These are phyloP conservation scores for Blakeslea trispora DNA, from an alignment of 371 early-diverging fungal species.

Conservation along the genomic window DNA sequence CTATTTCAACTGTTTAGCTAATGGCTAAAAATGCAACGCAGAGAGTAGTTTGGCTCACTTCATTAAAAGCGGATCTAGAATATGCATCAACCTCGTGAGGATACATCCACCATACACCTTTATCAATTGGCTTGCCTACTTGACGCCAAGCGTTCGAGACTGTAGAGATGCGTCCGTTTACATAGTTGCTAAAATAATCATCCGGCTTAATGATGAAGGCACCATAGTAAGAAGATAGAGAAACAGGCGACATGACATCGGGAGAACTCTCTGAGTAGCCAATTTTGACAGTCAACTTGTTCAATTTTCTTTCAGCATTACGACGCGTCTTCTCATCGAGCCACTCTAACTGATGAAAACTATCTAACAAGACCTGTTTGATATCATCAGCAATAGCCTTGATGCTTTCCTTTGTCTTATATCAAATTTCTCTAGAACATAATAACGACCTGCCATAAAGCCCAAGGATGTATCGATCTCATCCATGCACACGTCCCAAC, in stretches of 20 bases:
- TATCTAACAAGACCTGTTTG: conserved; percentile 45
- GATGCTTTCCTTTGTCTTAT: conserved; percentile 41
- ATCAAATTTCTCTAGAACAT: conserved; percentile 46
- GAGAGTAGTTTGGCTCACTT: no score
- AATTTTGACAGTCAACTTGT: conserved; percentile 44
- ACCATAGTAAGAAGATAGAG: conserved; percentile 50
- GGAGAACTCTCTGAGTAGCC: conserved; percentile 53
- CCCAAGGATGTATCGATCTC: conserved; percentile 42
- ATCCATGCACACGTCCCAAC: conserved; percentile 55
- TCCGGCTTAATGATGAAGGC: conserved; percentile 25
- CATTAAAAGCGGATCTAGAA: conserved; percentile 55
- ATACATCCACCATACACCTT: conserved; percentile 53
- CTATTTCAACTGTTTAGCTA: no score
- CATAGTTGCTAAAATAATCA: conserved; percentile 56
- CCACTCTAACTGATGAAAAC: conserved; percentile 52
- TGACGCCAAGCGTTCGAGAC: conserved; percentile 31
- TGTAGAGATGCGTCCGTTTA: conserved; percentile 31
- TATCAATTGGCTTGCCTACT: conserved; percentile 44
- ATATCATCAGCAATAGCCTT: conserved; percentile 50
- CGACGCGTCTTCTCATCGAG: conserved; percentile 54
- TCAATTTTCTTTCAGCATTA: conserved; percentile 47
- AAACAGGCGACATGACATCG: conserved; percentile 47
- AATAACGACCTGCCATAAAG: conserved; percentile 56
- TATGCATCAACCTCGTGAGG: conserved; percentile 67
- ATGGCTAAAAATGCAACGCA: no score